Conservation (phyloP, 345 rosid species). For the Eutrema japonicum region DNA sequence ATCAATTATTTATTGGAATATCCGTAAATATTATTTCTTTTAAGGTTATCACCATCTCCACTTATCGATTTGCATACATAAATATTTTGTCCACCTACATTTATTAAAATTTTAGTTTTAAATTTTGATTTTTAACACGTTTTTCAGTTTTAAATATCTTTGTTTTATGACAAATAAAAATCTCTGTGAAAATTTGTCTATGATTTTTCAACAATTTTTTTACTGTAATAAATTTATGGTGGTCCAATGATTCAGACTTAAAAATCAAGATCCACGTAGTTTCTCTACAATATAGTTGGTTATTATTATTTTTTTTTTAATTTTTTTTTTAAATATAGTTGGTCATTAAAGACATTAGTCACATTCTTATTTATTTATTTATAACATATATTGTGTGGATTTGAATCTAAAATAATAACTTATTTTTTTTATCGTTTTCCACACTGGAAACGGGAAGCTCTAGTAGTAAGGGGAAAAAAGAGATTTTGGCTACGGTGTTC, state of each 20-base stretch:
- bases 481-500: too few species aligned
- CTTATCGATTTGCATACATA: conserved; percentile 22
- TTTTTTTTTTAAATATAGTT: not conserved
- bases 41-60: conserved; percentile 41
- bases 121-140: not conserved
- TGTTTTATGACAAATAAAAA: not conserved
- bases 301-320: too few species aligned
- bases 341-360: not conserved
- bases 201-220: not conserved
- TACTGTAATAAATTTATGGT: not conserved
- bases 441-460: too few species aligned
- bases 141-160: conserved; percentile 6
- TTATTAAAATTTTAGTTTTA: not conserved
- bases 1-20: conserved; percentile 10
- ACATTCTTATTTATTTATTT: not conserved
- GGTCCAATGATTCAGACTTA: conserved; percentile 2
- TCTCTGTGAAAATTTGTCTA: not conserved
- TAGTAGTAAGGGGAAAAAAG: too few species aligned
- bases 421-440: too few species aligned
- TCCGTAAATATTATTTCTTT: conserved; percentile 34
- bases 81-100: conserved; percentile 29
- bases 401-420: not conserved
- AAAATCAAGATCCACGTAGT: not conserved
- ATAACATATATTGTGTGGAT: not conserved
- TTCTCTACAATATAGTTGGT: not conserved